These are phyloP conservation scores for Litchi chinensis DNA, from an alignment of 345 rosid genomes.

Conservation along the genomic window DNA sequence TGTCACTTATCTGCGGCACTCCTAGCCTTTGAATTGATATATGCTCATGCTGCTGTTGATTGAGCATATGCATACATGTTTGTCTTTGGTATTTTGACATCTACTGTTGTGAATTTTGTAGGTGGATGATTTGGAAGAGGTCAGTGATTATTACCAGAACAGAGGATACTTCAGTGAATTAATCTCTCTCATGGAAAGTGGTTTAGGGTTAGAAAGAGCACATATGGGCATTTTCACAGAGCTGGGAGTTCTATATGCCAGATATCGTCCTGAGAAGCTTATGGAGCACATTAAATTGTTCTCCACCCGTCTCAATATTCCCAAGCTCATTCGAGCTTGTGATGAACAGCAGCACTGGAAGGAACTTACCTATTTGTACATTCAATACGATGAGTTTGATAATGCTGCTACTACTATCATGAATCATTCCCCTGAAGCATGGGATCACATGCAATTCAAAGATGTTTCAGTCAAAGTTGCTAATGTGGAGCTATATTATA, in stretches of 20 bases:
- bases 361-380: conserved; percentile 89
- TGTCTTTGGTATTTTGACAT: background rate
- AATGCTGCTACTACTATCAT: conserved; percentile 98
- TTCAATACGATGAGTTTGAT: conserved; percentile 92
- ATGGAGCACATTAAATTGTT: conserved; percentile 98
- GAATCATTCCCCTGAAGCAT: conserved; percentile 99
- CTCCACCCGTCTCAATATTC: conserved; percentile 96
- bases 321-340: conserved; percentile 96
- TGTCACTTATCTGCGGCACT: background rate
- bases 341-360: conserved; percentile 99
- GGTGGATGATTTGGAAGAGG: conserved; percentile 99
- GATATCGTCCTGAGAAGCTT: conserved; percentile 93
- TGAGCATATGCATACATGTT: background rate
- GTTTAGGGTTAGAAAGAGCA: conserved; percentile 94
- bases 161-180: conserved; percentile 95
- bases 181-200: conserved; percentile 99
- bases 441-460: conserved; percentile 99
- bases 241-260: conserved; percentile 97
- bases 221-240: conserved; percentile 99
- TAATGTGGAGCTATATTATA: conserved; percentile 90
- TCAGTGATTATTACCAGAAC: conserved; percentile 95
- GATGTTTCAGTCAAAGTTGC: conserved; percentile 95
- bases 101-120: conserved; percentile 27
- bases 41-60: conserved; percentile 5
- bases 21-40: background rate